Conservation (phyloP, 345 rosid species). For the Limnanthes douglasii region DNA sequence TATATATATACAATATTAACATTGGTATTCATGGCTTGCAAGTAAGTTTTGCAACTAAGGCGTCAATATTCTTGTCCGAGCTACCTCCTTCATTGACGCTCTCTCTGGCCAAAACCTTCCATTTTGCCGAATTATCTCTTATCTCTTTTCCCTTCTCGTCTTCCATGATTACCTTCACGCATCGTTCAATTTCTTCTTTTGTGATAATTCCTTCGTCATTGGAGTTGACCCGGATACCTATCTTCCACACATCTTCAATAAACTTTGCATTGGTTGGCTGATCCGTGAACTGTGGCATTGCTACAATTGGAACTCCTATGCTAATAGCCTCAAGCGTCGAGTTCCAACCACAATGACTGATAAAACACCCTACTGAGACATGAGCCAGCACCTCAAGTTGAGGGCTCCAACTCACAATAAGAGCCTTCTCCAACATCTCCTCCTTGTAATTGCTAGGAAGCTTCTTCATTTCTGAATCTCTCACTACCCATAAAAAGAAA, state of each 20-base stretch:
- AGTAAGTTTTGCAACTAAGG: conserved; percentile 17
- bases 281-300: conserved; percentile 16
- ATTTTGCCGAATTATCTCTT: conserved; percentile 13
- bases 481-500: conserved; percentile 42
- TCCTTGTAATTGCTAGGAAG: conserved; percentile 19
- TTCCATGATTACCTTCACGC: conserved; percentile 18
- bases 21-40: no score
- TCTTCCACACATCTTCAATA: conserved; percentile 21
- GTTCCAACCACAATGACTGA: conserved; percentile 54
- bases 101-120: conserved; percentile 16
- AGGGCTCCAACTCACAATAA: conserved; percentile 36
- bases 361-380: conserved; percentile 28
- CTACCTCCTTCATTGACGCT: conserved; percentile 25
- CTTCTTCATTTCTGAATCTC: conserved; percentile 31
- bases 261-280: conserved; percentile 24
- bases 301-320: conserved; percentile 37
- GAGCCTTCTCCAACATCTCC: conserved; percentile 18
- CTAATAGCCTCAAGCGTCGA: conserved; percentile 45
- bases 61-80: conserved; percentile 22
- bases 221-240: conserved; percentile 24
- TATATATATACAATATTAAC: no score
- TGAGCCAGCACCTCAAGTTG: conserved; percentile 37
- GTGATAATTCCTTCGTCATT: conserved; percentile 12
- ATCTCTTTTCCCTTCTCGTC: conserved; percentile 10
- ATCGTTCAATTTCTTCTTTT: conserved; percentile 13